phyloP scores from a whole-genome alignment of 2,329 filamentous ascomycete species.

The Lithohypha guttulata region DNA sequence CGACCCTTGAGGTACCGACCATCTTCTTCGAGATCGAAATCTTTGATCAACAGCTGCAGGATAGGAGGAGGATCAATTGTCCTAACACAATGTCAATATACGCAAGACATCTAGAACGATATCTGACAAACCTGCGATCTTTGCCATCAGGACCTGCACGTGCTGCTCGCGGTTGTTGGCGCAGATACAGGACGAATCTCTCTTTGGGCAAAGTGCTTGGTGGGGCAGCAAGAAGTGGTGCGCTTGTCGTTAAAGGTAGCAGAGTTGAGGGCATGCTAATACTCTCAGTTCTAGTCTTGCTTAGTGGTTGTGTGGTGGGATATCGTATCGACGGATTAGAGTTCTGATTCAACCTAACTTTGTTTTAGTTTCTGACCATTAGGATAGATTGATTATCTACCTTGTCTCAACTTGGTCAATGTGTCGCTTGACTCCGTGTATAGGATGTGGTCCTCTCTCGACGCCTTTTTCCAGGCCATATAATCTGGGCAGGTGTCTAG shows the following conservation, averaged over 20 bases:
- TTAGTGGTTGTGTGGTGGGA: too few relatives aligned
- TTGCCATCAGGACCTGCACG: slow-evolving; percentile 37
- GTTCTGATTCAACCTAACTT: too few relatives aligned
- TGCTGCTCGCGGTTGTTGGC: slow-evolving; percentile 37
- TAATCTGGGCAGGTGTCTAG: too few relatives aligned
- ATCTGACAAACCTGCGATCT: slow-evolving; percentile 34
- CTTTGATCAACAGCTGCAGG: slow-evolving; percentile 34
- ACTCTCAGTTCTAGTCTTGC: too few relatives aligned
- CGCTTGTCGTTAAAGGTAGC: background rate
- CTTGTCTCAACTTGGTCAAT: too few relatives aligned
- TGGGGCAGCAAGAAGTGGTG: background rate
- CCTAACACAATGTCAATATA: slow-evolving; percentile 32
- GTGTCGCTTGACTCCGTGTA: background rate
- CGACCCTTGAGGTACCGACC: slow-evolving; percentile 27
- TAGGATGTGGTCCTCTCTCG: too few relatives aligned
- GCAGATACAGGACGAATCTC: slow-evolving; percentile 33
- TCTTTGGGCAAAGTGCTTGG: background rate
- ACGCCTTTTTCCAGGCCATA: too few relatives aligned
- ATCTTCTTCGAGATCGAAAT: slow-evolving; percentile 34
- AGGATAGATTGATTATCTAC: too few relatives aligned
- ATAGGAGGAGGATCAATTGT: slow-evolving; percentile 39
- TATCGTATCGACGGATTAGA: too few relatives aligned
- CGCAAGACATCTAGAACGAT: slow-evolving; percentile 39
- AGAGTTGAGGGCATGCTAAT: too few relatives aligned
- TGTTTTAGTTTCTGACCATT: too few relatives aligned